phyloP scores from a whole-genome alignment of 805 yeast species.

The Yarrowia sp. region DNA sequence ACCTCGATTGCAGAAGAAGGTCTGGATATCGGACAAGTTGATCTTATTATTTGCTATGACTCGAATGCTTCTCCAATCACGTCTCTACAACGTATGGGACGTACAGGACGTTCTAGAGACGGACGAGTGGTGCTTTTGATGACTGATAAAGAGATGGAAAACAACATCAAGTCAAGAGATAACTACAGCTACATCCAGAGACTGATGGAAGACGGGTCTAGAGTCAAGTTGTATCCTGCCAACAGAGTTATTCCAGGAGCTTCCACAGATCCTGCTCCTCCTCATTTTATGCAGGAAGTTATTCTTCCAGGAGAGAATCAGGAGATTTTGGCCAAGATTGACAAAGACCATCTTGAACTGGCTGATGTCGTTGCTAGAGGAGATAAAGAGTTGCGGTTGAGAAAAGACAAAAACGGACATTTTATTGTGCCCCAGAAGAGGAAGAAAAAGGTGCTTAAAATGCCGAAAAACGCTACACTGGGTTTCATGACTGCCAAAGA shows the following conservation, averaged over 20 bases:
- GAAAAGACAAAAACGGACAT: background rate
- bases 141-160: slow-evolving; percentile 70
- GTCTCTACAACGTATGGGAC: slow-evolving; percentile 92
- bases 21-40: slow-evolving; percentile 96
- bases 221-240: slow-evolving; percentile 40
- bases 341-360: background rate
- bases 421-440: background rate
- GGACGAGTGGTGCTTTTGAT: slow-evolving; percentile 76
- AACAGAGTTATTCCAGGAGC: slow-evolving; percentile 67
- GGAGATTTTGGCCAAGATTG: slow-evolving; percentile 33
- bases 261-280: slow-evolving; percentile 44
- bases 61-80: slow-evolving; percentile 92
- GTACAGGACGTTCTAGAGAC: slow-evolving; percentile 93
- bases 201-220: slow-evolving; percentile 44
- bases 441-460: background rate
- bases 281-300: slow-evolving; percentile 53
- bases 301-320: slow-evolving; percentile 69
- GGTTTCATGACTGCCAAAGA: slow-evolving; percentile 15
- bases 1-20: slow-evolving; percentile 99
- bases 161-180: slow-evolving; percentile 79
- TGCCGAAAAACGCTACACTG: background rate
- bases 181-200: slow-evolving; percentile 77
- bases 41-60: slow-evolving; percentile 86
- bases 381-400: background rate
- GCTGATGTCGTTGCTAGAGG: slow-evolving; percentile 12